Evolutionary conservation across 768 basidiomycete genomes (phyloP).

Genomic region (Termitomyces bulborhizus): DNA sequence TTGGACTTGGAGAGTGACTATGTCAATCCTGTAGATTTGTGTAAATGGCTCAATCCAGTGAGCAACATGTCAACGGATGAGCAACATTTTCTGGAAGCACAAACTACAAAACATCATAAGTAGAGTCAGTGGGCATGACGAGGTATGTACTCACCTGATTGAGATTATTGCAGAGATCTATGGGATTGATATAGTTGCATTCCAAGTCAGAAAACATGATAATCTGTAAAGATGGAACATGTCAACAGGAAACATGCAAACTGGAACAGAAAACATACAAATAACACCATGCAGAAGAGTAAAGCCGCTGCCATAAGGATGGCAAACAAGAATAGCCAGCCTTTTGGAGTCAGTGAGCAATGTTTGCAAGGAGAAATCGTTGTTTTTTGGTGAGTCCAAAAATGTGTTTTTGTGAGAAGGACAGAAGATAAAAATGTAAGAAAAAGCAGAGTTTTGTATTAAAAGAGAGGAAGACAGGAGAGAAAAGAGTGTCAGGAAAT

Average conservation of each 20-base stretch:
- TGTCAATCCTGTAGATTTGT: constrained; percentile 99
- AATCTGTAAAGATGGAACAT: constrained; percentile 50
- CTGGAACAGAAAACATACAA: constrained; percentile 54
- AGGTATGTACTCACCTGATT: too few relatives aligned
- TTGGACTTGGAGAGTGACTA: constrained; percentile 99
- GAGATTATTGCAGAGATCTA: constrained; percentile 99
- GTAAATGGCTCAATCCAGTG: constrained; percentile 98
- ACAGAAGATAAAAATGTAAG: background rate
- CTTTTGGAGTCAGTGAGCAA: constrained; percentile 30
- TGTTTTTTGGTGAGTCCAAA: background rate
- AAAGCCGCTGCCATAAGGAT: constrained; percentile 93
- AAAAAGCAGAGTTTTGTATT: background rate
- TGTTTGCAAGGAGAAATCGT: background rate
- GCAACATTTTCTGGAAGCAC: too few relatives aligned
- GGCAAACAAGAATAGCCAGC: constrained; percentile 96
- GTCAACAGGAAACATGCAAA: background rate
- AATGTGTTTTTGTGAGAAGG: background rate
- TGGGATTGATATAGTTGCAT: constrained; percentile 99
- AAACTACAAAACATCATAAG: too few relatives aligned
- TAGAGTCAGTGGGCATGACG: too few relatives aligned
- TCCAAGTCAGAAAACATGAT: constrained; percentile 99
- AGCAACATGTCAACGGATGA: constrained; percentile 17
- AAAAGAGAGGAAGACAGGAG: constrained; percentile 1
- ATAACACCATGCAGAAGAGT: constrained; percentile 99
- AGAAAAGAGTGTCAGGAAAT: constrained; percentile 9